phyloP scores from a whole-genome alignment of 192 early-diverging fungal species.

The Dissophora ornata region DNA sequence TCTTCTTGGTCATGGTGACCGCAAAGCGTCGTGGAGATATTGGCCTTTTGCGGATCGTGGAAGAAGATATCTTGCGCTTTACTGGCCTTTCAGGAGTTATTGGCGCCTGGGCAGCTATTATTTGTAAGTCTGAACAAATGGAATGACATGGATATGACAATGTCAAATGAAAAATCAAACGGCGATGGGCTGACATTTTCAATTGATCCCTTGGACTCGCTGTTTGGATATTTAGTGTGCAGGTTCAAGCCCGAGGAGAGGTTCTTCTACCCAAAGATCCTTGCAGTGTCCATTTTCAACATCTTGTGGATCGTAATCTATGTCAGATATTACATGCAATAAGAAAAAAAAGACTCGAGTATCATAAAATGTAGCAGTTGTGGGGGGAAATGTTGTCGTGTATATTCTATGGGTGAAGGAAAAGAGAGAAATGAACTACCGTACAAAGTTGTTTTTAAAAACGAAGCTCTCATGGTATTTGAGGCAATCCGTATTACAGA shows the following conservation, averaged over 20 bases:
- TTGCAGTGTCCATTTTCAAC: conserved; percentile 11
- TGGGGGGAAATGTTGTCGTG: neutral
- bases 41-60: conserved; percentile 18
- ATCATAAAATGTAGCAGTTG: neutral
- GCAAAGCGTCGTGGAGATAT: conserved; percentile 26
- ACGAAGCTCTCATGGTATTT: too few species aligned
- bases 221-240: conserved; percentile 9
- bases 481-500: too few species aligned
- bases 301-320: conserved; percentile 31
- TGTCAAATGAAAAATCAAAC: too few species aligned
- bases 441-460: too few species aligned
- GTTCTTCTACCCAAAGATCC: conserved; percentile 12
- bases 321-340: conserved; percentile 24
- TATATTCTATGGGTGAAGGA: conserved; percentile 4
- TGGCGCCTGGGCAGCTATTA: conserved; percentile 35
- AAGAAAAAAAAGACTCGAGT: neutral
- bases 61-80: conserved; percentile 31
- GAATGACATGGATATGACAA: neutral
- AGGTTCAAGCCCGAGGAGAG: conserved; percentile 13
- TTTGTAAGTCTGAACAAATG: conserved; percentile 30
- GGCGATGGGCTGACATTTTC: too few species aligned
- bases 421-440: too few species aligned
- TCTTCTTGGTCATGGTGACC: conserved; percentile 42
- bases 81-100: conserved; percentile 31
- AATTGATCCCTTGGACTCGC: too few species aligned